These are phyloP conservation scores for Auxenochlorella pyrenoidosa DNA, from an alignment of 139 green algal genomes.

Conservation along the genomic window DNA sequence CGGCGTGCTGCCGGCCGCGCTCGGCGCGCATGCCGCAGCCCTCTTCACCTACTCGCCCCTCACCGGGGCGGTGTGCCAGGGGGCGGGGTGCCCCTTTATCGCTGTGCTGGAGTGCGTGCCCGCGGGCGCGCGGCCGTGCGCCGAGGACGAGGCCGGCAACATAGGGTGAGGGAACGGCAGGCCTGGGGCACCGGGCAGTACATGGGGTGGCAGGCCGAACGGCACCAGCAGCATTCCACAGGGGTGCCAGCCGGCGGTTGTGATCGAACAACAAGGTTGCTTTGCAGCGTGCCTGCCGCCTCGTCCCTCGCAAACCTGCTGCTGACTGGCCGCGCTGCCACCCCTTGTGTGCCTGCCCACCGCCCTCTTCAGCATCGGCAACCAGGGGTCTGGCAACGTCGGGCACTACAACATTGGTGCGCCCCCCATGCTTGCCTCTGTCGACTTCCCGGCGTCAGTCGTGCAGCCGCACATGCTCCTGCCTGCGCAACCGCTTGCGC, in stretches of 20 bases:
- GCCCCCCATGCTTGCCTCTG: neutral
- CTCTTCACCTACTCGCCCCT: neutral
- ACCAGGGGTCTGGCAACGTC: conserved; percentile 10
- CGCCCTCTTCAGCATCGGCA: neutral
- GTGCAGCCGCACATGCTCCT: too few species aligned
- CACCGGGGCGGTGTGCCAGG: neutral
- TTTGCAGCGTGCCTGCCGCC: too few species aligned
- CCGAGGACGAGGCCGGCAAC: neutral
- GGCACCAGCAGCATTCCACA: too few species aligned
- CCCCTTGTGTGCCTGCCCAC: too few species aligned
- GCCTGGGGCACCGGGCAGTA: too few species aligned
- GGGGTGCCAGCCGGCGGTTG: too few species aligned
- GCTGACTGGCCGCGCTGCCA: too few species aligned
- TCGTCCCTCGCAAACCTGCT: too few species aligned
- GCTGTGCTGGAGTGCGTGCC: conserved; percentile 23
- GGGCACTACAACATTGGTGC: conserved; percentile 20
- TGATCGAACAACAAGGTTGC: too few species aligned
- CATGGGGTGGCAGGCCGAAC: too few species aligned
- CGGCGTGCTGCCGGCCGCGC: neutral
- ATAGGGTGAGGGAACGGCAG: neutral
- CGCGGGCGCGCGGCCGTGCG: neutral
- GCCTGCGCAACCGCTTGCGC: too few species aligned
- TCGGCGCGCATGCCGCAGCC: neutral
- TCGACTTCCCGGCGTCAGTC: too few species aligned
- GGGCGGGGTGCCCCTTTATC: neutral